phyloP scores from a whole-genome alignment of 805 yeast species.

The Kazachstania bromeliacearum region DNA sequence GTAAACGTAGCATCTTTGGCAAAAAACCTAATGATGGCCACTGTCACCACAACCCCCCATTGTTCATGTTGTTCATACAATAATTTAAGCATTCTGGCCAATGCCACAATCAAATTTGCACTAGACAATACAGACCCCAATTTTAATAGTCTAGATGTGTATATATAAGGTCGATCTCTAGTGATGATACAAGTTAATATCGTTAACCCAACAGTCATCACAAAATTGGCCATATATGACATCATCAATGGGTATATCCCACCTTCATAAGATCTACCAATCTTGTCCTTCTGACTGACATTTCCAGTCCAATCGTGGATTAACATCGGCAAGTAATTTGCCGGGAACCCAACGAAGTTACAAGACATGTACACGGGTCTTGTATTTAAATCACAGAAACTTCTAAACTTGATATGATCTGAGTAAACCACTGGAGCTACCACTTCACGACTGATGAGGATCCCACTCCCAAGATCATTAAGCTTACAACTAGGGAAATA shows the following conservation, averaged over 20 bases:
- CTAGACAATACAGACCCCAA: conserved; percentile 45
- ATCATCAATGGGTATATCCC: conserved; percentile 55
- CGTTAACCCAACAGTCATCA: conserved; percentile 53
- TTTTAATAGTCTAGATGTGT: conserved; percentile 19
- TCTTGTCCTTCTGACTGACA: conserved; percentile 21
- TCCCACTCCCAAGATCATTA: conserved; percentile 27
- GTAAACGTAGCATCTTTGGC: conserved; percentile 39
- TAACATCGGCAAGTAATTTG: conserved; percentile 35
- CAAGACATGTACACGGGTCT: conserved; percentile 32
- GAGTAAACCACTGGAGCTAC: conserved; percentile 10
- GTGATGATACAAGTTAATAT: conserved; percentile 56
- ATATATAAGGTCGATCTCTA: conserved; percentile 49
- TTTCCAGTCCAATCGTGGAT: conserved; percentile 41
- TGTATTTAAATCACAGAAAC: conserved; percentile 26
- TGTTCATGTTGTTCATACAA: conserved; percentile 39
- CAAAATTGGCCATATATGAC: conserved; percentile 54
- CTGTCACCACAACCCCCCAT: conserved; percentile 27
- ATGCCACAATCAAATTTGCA: conserved; percentile 42
- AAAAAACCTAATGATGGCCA: conserved; percentile 28
- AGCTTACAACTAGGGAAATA: conserved; percentile 24
- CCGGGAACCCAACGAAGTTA: conserved; percentile 21
- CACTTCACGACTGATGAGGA: conserved; percentile 18
- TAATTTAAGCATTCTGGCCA: conserved; percentile 38
- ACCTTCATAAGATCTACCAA: conserved; percentile 40
- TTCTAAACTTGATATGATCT: conserved; percentile 19